Evolutionary conservation across 768 basidiomycete species (phyloP), one percentile per base, ranked within the genome.

Genomic region (Lactarius indigo): DNA sequence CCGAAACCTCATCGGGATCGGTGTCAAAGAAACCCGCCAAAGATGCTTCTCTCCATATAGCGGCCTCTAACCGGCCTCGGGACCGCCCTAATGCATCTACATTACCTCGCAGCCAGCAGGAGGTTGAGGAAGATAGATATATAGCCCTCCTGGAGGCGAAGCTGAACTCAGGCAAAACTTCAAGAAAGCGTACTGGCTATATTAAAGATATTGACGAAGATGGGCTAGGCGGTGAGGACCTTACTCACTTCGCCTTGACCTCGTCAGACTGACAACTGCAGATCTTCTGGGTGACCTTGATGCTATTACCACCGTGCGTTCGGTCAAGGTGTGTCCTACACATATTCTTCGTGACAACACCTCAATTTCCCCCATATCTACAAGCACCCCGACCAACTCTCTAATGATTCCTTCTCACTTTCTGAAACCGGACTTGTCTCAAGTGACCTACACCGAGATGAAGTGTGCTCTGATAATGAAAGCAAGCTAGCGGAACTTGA

Each of bases 141-240:
- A 97, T 98, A 54, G 83, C 87, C 0, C 88, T 90, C 77, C 78
- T 97, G 13, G 96, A 98, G 75, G 79, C 83, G 0, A 89, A 88
- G 75, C 82, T 97, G 20, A 87, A 91, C 3, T 80, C 87, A 71
- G 59, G 75, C 41, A 78, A 82, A 64, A 73, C 64, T 1, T 73
- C 73, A 18, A 74, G 74, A 61, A 75, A 78, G 55, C 76, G 79
- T 64, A 78, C 79, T 61, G 81, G 82, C 68, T 82, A 75, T 58
- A 73, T 75, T 20, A 80, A 77, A 30, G 78, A 76, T 0, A 74
- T 81, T 39, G 88, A 87, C 44, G 86, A 85, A 2, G 96, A 98
- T 76, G 95, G 94, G 5, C 78, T 97, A 18, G 92, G 89, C 72
- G 96, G 96, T 94, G 73, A 31, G 82, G 3, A 23, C 63, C 33